Evolutionary conservation across 176 grass and related monocot genomes (phyloP), one percentile per base, ranked within the genome.

Genomic region (Musa schizocarpa): DNA sequence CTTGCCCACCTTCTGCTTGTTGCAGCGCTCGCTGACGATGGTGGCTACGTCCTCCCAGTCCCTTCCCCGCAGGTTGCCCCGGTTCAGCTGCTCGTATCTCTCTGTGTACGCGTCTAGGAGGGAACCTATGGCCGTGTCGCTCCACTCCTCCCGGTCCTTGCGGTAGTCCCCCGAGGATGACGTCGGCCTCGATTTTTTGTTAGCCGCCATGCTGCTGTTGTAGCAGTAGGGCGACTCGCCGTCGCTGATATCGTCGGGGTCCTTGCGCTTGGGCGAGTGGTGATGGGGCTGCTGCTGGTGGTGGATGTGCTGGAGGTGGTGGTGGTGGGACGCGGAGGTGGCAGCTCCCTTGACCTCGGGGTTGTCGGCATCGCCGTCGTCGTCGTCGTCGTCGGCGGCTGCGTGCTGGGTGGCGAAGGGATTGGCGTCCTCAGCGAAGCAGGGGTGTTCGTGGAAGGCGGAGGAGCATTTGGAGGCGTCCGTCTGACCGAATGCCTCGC

Each of bases 121-220:
- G 52, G 87, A 84, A 53, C 79, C 80, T 70, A 97, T 97, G 48
- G 90, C 87, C 34, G 86, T 86, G 71, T 96, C 93, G 69, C 87
- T 96, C 93, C 93, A 96, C 79, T 96, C 93, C 85, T 92, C 93
- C 29, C 93, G 85, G 49, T 96, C 93, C 85, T 96, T 96, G 10
- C 90, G 76, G 81, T 86, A 92, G 78, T 93, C 90, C 13, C 76
- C 73, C 1, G 73, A 82, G 51, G 6, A 75, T 53, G 1, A 78
- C 65, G 27, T 80, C 64, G 8, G 84, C 73, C 63, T 65, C 63
- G 59, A 71, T 85, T 83, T 85, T 52, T 83, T 69, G 53, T 0
- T 10, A 1, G 12, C 64, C 23, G 64, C 64, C 13, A 67, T 71
- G 54, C 73, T 71, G 67, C 81, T 81, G 75, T 77, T 87, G 82